Evolutionary conservation across 2,329 filamentous ascomycete species (phyloP).

Genomic region (Phyllosticta paracitricarpa): DNA sequence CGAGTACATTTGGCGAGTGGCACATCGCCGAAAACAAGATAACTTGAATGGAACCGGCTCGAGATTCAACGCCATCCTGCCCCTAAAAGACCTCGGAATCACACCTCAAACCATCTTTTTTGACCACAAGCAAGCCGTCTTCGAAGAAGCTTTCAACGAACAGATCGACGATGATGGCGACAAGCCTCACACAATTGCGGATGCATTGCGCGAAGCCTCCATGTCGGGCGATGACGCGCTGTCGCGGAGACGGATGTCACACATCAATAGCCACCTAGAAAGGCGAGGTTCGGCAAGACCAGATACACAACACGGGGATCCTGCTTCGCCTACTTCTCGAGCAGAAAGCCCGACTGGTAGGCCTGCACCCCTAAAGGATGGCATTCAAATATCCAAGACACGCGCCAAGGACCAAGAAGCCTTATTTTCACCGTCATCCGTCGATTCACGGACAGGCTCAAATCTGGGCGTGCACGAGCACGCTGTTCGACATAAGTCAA

Average conservation of each 20-base stretch:
- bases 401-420: neutral
- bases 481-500: slow-evolving; percentile 38
- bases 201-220: slow-evolving; percentile 84
- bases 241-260: slow-evolving; percentile 33
- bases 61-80: slow-evolving; percentile 58
- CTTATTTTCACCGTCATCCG: slow-evolving; percentile 2
- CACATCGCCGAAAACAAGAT: slow-evolving; percentile 50
- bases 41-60: slow-evolving; percentile 37
- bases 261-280: slow-evolving; percentile 31
- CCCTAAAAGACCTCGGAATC: slow-evolving; percentile 64
- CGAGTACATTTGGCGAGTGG: slow-evolving; percentile 85
- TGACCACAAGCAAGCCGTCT: slow-evolving; percentile 58
- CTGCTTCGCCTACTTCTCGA: slow-evolving; percentile 7
- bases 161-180: slow-evolving; percentile 24
- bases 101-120: slow-evolving; percentile 88
- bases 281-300: slow-evolving; percentile 17
- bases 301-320: slow-evolving; percentile 10
- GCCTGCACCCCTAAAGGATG: neutral
- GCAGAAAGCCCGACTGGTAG: neutral
- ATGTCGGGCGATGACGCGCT: slow-evolving; percentile 69
- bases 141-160: slow-evolving; percentile 25
- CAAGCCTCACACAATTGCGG: slow-evolving; percentile 67
- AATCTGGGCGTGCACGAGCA: slow-evolving; percentile 1
- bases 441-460: slow-evolving; percentile 12
- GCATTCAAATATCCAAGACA: slow-evolving; percentile 19